Evolutionary conservation across 768 basidiomycete species (phyloP).

Genomic region (Naganishia friedmannii): DNA sequence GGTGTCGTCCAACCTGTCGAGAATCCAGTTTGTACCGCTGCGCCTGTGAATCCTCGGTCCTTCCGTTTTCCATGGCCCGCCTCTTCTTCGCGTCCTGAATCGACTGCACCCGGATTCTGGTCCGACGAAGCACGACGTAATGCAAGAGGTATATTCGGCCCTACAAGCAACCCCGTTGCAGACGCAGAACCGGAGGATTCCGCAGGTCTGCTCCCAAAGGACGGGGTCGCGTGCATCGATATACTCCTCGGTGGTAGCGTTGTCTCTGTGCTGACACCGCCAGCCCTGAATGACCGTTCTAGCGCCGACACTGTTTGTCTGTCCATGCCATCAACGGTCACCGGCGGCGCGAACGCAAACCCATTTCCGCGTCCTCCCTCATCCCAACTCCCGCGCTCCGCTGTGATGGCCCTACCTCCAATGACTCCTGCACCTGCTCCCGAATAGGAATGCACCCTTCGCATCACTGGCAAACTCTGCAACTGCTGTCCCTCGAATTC

Average conservation of each 20-base stretch:
- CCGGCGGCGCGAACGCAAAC: not conserved
- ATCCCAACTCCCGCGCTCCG: not conserved
- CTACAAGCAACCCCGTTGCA: not conserved
- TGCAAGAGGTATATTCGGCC: slow-evolving; percentile 16
- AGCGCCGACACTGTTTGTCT: not conserved
- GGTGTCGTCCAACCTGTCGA: slow-evolving; percentile 1
- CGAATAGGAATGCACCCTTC: slow-evolving; percentile 14
- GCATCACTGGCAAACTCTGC: not conserved
- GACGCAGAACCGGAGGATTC: not conserved
- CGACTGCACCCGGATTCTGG: not conserved
- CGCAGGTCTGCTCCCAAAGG: not conserved
- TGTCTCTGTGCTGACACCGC: not conserved
- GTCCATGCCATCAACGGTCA: not conserved
- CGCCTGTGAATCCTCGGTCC: not conserved
- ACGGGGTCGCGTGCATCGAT: slow-evolving; percentile 10
- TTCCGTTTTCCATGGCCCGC: not conserved
- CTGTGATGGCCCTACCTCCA: not conserved
- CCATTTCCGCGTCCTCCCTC: not conserved
- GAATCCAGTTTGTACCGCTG: not conserved
- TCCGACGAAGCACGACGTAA: slow-evolving; percentile 11
- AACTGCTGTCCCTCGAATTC: not conserved
- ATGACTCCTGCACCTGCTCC: not conserved
- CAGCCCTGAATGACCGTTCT: not conserved
- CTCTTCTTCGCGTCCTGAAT: not conserved
- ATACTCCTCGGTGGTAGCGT: not conserved